These are phyloP conservation scores for Talaromyces proteolyticus DNA, from an alignment of 495 filamentous ascomycete species.

Conservation along the genomic window DNA sequence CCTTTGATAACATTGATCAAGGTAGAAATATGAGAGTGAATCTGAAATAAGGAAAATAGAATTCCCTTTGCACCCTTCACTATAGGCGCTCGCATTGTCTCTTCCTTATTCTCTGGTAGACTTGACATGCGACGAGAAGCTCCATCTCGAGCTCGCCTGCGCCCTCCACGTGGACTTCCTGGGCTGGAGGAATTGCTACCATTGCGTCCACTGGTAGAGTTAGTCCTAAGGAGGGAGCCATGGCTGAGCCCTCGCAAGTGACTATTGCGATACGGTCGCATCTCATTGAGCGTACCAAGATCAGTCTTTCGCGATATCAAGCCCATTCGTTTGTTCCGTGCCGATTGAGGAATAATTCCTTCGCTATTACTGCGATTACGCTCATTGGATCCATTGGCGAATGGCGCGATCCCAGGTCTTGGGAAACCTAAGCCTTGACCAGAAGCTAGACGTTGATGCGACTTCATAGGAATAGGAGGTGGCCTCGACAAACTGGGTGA, in stretches of 20 bases:
- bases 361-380: conserved; percentile 88
- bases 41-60: conserved; percentile 75
- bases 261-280: conserved; percentile 64
- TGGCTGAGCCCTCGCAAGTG: conserved; percentile 79
- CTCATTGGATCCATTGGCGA: conserved; percentile 52
- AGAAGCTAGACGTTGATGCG: conserved; percentile 73
- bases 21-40: conserved; percentile 69
- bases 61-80: conserved; percentile 82
- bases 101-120: conserved; percentile 72
- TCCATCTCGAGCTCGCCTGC: conserved; percentile 40
- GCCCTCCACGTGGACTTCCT: conserved; percentile 47
- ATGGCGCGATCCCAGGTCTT: conserved; percentile 66
- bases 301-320: conserved; percentile 70
- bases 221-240: conserved; percentile 65
- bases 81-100: conserved; percentile 52
- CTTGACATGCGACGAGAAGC: conserved; percentile 76
- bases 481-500: conserved; percentile 61
- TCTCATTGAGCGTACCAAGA: conserved; percentile 70
- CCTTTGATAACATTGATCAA: conserved; percentile 66
- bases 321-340: conserved; percentile 73
- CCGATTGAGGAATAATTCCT: conserved; percentile 60
- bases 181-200: conserved; percentile 53
- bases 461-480: conserved; percentile 67
- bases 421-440: conserved; percentile 60
- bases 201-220: conserved; percentile 32